Percentiles rank a stretch among this genome's conserved stretches.
These are phyloP conservation scores for Aureobasidium zeae DNA, from an alignment of 2,329 filamentous ascomycete genomes.

Conservation along the genomic window DNA sequence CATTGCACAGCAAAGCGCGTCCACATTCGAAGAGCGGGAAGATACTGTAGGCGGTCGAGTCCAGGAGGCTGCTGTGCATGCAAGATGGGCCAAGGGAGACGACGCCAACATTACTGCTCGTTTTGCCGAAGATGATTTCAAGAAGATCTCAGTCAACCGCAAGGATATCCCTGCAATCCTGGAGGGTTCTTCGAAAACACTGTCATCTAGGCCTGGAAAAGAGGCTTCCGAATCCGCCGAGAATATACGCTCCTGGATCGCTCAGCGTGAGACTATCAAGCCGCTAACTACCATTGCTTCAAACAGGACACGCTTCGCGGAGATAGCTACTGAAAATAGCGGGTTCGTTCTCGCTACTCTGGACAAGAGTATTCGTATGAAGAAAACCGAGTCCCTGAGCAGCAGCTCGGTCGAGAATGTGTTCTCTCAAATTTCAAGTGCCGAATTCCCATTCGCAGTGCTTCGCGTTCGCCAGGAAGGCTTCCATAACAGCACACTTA, in stretches of 20 bases:
- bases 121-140: neutral
- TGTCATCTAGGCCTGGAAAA: constrained; percentile 20
- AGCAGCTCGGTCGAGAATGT: constrained; percentile 3
- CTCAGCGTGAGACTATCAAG: constrained; percentile 34
- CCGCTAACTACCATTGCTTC: constrained; percentile 40
- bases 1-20: constrained; percentile 14
- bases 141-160: constrained; percentile 23
- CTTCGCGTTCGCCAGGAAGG: constrained; percentile 44
- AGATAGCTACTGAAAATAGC: constrained; percentile 36
- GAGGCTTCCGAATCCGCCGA: constrained; percentile 21
- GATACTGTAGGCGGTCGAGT: constrained; percentile 26
- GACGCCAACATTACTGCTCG: constrained; percentile 13
- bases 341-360: constrained; percentile 40
- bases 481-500: constrained; percentile 29
- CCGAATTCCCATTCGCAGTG: constrained; percentile 42
- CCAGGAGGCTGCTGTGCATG: constrained; percentile 27
- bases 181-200: constrained; percentile 19
- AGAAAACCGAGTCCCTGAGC: constrained; percentile 14
- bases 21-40: constrained; percentile 22
- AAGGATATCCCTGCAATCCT: constrained; percentile 36
- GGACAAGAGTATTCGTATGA: constrained; percentile 39
- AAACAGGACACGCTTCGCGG: constrained; percentile 40
- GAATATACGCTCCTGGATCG: constrained; percentile 35
- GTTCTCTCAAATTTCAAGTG: constrained; percentile 14
- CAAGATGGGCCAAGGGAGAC: constrained; percentile 25